These are phyloP conservation scores for Nemania bipapillata DNA, from an alignment of 2,329 filamentous ascomycete species.

Conservation along the genomic window DNA sequence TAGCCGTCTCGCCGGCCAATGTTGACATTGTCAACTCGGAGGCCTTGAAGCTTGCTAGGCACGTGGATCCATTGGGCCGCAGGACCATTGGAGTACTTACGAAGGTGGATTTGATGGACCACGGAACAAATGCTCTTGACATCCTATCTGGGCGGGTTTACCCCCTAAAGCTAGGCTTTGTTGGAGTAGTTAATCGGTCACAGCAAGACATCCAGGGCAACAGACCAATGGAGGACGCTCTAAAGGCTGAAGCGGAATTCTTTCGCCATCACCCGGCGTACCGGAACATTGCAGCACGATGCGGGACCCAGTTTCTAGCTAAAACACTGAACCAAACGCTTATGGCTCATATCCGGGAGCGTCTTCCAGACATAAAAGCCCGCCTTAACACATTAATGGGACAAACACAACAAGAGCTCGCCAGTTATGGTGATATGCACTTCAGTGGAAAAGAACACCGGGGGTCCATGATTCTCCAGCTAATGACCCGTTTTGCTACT, in stretches of 20 bases:
- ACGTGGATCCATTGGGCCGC: constrained; percentile 94
- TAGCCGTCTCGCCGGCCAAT: constrained; percentile 96
- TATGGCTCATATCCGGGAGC: constrained; percentile 95
- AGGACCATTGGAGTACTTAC: constrained; percentile 97
- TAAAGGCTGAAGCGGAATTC: constrained; percentile 90
- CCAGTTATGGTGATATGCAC: constrained; percentile 96
- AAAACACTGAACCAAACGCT: constrained; percentile 95
- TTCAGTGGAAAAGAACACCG: constrained; percentile 98
- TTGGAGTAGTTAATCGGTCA: constrained; percentile 96
- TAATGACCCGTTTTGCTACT: constrained; percentile 97
- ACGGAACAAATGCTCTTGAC: constrained; percentile 96
- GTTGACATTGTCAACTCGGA: constrained; percentile 99
- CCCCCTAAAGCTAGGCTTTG: constrained; percentile 95
- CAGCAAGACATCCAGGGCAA: constrained; percentile 97
- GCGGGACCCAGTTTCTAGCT: constrained; percentile 92
- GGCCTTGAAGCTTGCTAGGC: constrained; percentile 91
- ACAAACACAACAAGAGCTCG: constrained; percentile 98
- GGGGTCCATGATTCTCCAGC: constrained; percentile 91
- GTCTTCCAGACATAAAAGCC: constrained; percentile 96
- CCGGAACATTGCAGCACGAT: constrained; percentile 91
- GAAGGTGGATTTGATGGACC: constrained; percentile 98
- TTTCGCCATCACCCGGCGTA: constrained; percentile 98
- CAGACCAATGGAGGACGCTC: constrained; percentile 91
- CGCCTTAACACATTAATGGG: constrained; percentile 98
- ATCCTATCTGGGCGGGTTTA: constrained; percentile 98